These are phyloP conservation scores for Phytophthora multivora DNA, from an alignment of 352 stramenopile species.

Conservation along the genomic window DNA sequence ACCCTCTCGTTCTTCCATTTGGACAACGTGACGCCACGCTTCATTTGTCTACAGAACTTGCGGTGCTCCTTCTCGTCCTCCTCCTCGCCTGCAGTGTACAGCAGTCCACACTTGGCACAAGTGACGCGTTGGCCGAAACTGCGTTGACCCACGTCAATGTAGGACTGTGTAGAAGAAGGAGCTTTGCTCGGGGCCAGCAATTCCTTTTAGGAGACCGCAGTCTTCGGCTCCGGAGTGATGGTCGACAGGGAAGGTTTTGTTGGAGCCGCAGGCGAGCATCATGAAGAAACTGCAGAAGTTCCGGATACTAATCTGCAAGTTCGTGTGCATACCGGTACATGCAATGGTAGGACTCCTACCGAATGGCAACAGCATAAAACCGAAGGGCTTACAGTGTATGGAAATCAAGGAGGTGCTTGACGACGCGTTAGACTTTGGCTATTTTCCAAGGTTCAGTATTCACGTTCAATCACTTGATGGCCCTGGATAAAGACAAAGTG, in stretches of 20 bases:
- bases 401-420: too few relatives aligned
- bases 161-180: conserved; percentile 49
- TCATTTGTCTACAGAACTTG: conserved; percentile 54
- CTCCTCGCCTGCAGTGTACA: conserved; percentile 78
- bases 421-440: too few relatives aligned
- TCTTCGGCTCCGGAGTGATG: conserved; percentile 30
- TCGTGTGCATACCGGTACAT: too few relatives aligned
- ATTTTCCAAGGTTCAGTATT: conserved; percentile 53
- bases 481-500: conserved; percentile 68
- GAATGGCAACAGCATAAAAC: too few relatives aligned
- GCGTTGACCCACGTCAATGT: conserved; percentile 79
- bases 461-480: conserved; percentile 64
- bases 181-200: conserved; percentile 11
- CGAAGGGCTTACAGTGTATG: too few relatives aligned
- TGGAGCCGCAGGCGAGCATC: conserved; percentile 17
- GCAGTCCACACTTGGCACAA: conserved; percentile 60
- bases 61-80: conserved; percentile 76
- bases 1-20: conserved; percentile 77
- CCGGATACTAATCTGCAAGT: too few relatives aligned
- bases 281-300: conserved; percentile 13
- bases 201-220: conserved; percentile 6
- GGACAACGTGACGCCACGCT: conserved; percentile 53
- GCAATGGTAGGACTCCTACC: too few relatives aligned
- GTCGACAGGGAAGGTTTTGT: conserved; percentile 17
- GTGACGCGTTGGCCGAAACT: conserved; percentile 67